Percentiles rank a stretch among this genome's conserved stretches.
These are phyloP conservation scores for Darksidea phi DNA, from an alignment of 495 filamentous ascomycete genomes.

Conservation along the genomic window DNA sequence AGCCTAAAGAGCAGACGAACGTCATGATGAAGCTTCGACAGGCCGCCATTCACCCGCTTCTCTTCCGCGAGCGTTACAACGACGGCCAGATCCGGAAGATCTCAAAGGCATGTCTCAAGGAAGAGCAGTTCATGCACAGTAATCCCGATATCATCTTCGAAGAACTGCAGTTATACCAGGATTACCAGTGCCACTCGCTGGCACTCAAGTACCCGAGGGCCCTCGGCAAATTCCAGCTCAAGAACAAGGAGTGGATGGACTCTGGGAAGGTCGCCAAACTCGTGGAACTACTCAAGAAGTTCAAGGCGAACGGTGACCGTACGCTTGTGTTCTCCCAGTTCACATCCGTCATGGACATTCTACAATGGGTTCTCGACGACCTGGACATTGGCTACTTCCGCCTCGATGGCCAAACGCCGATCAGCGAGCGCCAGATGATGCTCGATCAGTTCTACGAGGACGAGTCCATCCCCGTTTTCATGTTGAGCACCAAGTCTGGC, in stretches of 20 bases:
- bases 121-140: conserved; percentile 59
- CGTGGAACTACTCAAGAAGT: conserved; percentile 65
- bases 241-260: conserved; percentile 81
- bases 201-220: conserved; percentile 63
- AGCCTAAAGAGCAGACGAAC: conserved; percentile 59
- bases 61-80: conserved; percentile 77
- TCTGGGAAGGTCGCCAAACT: conserved; percentile 85
- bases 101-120: conserved; percentile 67
- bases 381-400: conserved; percentile 72
- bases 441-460: conserved; percentile 83
- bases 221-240: conserved; percentile 66
- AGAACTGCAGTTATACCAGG: conserved; percentile 70
- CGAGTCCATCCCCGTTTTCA: conserved; percentile 78
- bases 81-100: conserved; percentile 74
- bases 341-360: conserved; percentile 83
- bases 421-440: conserved; percentile 76
- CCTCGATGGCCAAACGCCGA: conserved; percentile 80
- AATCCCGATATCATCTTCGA: conserved; percentile 65
- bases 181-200: conserved; percentile 80
- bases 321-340: conserved; percentile 90
- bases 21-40: conserved; percentile 89
- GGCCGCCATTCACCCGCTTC: conserved; percentile 86
- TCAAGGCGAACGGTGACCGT: conserved; percentile 79
- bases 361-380: conserved; percentile 76
- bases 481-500: conserved; percentile 89